Evolutionary conservation across 192 early-diverging fungal species (phyloP).

Genomic region (Rhizoclosmatium globosum): DNA sequence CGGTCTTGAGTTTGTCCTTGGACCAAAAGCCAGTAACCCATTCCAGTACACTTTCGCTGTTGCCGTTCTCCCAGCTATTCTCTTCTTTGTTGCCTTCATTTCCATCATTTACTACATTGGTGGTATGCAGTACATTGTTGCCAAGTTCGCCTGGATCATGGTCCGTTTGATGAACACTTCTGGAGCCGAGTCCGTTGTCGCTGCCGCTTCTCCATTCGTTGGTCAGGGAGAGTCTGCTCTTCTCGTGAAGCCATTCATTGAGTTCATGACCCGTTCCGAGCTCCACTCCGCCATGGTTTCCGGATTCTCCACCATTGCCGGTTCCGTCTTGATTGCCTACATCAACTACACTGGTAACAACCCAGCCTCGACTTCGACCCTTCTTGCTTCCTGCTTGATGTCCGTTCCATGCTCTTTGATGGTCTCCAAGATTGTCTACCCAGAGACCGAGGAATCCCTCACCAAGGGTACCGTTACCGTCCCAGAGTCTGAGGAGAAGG

Average conservation of each 20-base stretch:
- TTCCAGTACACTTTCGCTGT: constrained; percentile 65
- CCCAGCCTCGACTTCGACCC: constrained; percentile 54
- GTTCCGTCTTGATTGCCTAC: constrained; percentile 78
- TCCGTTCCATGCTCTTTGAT: constrained; percentile 86
- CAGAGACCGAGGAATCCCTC: constrained; percentile 83
- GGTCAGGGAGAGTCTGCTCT: constrained; percentile 86
- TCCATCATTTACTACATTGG: constrained; percentile 85
- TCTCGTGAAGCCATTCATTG: constrained; percentile 81
- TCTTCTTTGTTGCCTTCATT: constrained; percentile 90
- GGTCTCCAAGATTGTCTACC: constrained; percentile 86
- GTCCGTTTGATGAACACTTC: constrained; percentile 76
- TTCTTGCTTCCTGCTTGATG: constrained; percentile 91
- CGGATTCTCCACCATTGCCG: constrained; percentile 89
- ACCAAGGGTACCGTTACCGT: constrained; percentile 73
- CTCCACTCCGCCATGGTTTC: constrained; percentile 87
- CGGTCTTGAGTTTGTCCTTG: constrained; percentile 80
- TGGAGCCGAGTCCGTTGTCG: constrained; percentile 84
- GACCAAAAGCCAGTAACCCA: constrained; percentile 51
- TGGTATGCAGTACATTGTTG: constrained; percentile 82
- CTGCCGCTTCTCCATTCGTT: constrained; percentile 85
- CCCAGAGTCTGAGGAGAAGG: constrained; percentile 66
- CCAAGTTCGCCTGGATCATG: constrained; percentile 68
- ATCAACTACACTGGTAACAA: constrained; percentile 65
- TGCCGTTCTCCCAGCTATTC: constrained; percentile 80
- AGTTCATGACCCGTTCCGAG: constrained; percentile 85